Evolutionary conservation across 2,329 filamentous ascomycete species (phyloP).

Genomic region (Fusarium circinatum): DNA sequence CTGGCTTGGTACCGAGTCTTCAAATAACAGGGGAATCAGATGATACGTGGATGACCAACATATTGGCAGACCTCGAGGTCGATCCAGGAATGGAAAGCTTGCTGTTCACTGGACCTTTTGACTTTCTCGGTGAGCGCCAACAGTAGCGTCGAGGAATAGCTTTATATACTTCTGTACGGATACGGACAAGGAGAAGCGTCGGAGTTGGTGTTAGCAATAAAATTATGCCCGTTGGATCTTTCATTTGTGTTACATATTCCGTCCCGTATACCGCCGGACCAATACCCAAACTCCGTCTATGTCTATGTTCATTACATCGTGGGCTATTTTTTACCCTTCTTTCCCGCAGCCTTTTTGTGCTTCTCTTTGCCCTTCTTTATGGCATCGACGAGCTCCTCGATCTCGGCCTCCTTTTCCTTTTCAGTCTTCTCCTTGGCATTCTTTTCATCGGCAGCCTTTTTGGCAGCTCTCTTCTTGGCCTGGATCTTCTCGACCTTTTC

Average conservation of each 20-base stretch:
- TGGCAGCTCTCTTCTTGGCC: slow-evolving; percentile 63
- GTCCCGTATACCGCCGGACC: slow-evolving; percentile 11
- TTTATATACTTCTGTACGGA: slow-evolving; percentile 18
- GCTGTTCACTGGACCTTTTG: slow-evolving; percentile 35
- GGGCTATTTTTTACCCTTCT: slow-evolving; percentile 40
- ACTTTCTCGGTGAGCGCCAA: slow-evolving; percentile 32
- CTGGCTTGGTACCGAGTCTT: slow-evolving; percentile 21
- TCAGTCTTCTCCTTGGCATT: slow-evolving; percentile 51
- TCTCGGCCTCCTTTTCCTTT: slow-evolving; percentile 46
- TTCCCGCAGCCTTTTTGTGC: slow-evolving; percentile 39
- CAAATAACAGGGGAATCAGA: slow-evolving; percentile 26
- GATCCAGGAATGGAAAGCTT: slow-evolving; percentile 31
- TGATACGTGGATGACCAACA: slow-evolving; percentile 28
- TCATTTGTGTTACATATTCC: neutral
- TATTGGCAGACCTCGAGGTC: slow-evolving; percentile 31
- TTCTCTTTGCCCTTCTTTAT: slow-evolving; percentile 57
- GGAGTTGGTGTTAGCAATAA: slow-evolving; percentile 10
- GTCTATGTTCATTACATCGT: slow-evolving; percentile 33
- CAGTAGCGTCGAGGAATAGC: neutral
- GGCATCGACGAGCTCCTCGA: slow-evolving; percentile 53
- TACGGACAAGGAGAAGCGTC: slow-evolving; percentile 23
- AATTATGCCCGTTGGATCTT: slow-evolving; percentile 12
- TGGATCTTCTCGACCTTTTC: slow-evolving; percentile 77
- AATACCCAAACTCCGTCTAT: slow-evolving; percentile 37
- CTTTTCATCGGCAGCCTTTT: slow-evolving; percentile 52